Base-by-base conservation (phyloP, 1,284 basidiomycete genomes). In the Ustilago esculenta region DNA sequence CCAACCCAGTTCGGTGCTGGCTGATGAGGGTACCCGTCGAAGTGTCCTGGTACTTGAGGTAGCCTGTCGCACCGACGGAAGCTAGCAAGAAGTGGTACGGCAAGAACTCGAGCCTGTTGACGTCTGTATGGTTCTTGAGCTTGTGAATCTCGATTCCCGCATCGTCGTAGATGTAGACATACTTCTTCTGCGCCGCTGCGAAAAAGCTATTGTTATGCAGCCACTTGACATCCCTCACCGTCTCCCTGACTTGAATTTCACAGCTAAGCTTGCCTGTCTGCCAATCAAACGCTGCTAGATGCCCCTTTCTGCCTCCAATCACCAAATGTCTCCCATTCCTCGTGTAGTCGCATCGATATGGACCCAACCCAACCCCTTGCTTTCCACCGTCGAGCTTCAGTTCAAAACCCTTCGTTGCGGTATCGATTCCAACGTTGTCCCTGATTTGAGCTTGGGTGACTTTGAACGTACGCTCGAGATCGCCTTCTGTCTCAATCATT, bases 231-330 rank as follows among this genome's bases (percentile, higher is more conserved):
- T 97, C 94, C 68, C 93, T 75, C 74, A 86, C 90, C 86, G 92
- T 93, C 83, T 98, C 95, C 58, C 88, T 87, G 5, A 98, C 85
- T 72, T 96, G 92, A 29, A 97, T 85, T 81, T 98, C 95, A 4
- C 90, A 87, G 76, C 93, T 90, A 29, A 98, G 84, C 36, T 88
- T 89, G 0, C 93, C 92, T 0, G 90, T 88, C 82, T 92, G 90
- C 92, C 92, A 95, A 82, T 98, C 94, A 76, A 97, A 95, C 0
- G 93, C 92, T 1, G 92, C 92, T n/a, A 94, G 87, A 83, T 97
- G 93, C 0, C 95, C 94, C 53, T 86, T 87, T 17, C 86, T 86
- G 5, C 92, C 93, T 1, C 76, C 72, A 46, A 65, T 30, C 35
- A 57, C 40, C 14, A 85, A 87, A 78, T 74, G 92, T 88, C 92